A percentile compares a stretch with the other conserved stretches of the same genome.
Evolutionary conservation across 768 basidiomycete genomes (phyloP).

Genomic region (Trametes villosa): DNA sequence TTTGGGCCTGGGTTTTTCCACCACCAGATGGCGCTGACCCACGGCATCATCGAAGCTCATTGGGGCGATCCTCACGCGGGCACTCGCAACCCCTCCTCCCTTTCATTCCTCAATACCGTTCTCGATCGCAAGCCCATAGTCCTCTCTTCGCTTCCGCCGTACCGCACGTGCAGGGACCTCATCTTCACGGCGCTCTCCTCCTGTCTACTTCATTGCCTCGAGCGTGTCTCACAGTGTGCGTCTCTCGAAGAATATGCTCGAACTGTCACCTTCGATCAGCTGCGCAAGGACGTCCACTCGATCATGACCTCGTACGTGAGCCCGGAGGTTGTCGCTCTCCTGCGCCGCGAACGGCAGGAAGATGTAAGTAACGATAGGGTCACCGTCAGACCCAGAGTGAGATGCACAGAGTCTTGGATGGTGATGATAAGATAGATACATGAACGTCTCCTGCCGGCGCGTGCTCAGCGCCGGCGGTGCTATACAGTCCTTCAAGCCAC

Average conservation of each 20-base stretch:
- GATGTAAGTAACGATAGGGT: no score
- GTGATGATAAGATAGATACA: no score
- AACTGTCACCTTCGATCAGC: conserved; percentile 22
- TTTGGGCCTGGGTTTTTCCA: conserved; percentile 45
- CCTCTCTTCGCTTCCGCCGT: conserved; percentile 41
- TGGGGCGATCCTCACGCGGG: conserved; percentile 29
- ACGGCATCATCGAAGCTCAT: conserved; percentile 37
- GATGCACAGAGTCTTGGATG: no score
- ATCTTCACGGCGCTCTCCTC: conserved; percentile 41
- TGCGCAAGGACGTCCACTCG: conserved; percentile 24
- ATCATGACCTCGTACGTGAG: conserved; percentile 30
- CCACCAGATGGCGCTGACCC: conserved; percentile 34
- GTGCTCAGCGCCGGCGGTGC: no score
- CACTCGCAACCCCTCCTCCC: conserved; percentile 22
- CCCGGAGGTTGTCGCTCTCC: conserved; percentile 19
- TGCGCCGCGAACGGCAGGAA: conserved; percentile 17
- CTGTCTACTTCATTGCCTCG: conserved; percentile 39
- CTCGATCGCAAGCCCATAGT: conserved; percentile 42
- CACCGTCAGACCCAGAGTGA: no score
- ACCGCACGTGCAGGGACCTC: conserved; percentile 40
- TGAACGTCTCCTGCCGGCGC: no score
- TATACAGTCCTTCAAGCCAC: no score
- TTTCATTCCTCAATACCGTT: conserved; percentile 41
- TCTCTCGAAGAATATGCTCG: conserved; percentile 27
- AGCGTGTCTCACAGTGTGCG: conserved; percentile 29